phyloP scores from a whole-genome alignment of 2,329 filamentous ascomycete genomes.

The Orbilia blumenaviensis region DNA sequence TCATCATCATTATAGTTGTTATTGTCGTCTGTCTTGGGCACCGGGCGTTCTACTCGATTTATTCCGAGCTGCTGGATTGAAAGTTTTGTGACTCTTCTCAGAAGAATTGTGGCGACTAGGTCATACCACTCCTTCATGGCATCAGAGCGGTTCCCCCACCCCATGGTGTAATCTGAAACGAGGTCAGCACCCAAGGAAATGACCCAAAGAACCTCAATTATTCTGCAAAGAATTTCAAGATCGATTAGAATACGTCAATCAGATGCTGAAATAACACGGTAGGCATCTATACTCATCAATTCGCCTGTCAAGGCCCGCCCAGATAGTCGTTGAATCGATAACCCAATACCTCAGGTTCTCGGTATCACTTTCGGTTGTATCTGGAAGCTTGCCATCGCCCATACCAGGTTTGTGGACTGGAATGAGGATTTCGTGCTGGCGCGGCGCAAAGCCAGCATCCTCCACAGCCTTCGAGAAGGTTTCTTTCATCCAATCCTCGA shows the following conservation, averaged over 20 bases:
- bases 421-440: conserved; percentile 42
- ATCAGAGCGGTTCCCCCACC: background rate
- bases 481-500: conserved; percentile 53
- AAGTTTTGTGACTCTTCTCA: conserved; percentile 38
- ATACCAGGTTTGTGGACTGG: conserved; percentile 45
- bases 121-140: conserved; percentile 21
- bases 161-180: background rate
- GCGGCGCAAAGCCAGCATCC: conserved; percentile 19
- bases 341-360: conserved; percentile 54
- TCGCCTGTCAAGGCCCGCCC: conserved; percentile 55
- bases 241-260: background rate
- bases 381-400: conserved; percentile 36
- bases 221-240: conserved; percentile 25
- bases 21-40: background rate
- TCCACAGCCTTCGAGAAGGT: conserved; percentile 43
- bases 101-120: conserved; percentile 23
- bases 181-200: conserved; percentile 1
- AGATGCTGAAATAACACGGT: background rate
- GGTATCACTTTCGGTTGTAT: background rate
- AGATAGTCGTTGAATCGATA: conserved; percentile 55
- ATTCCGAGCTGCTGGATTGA: conserved; percentile 52
- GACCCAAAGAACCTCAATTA: conserved; percentile 56
- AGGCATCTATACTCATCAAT: conserved; percentile 55
- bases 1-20: background rate
- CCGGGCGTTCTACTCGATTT: background rate